Conservation (phyloP, 1,284 basidiomycete genomes). For the Tylopilus orsonianus region DNA sequence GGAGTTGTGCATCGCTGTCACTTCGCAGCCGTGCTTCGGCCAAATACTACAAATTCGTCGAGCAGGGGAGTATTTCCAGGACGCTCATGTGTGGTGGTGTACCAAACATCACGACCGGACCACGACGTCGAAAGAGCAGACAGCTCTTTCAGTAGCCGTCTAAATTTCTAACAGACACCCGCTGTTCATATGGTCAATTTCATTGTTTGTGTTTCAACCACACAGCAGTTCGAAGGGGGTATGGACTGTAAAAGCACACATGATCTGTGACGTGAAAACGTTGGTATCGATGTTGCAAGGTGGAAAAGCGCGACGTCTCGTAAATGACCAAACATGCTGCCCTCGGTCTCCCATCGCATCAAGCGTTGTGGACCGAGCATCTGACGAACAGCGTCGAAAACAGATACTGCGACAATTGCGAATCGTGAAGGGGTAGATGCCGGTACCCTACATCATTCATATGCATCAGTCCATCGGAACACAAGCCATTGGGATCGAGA, state of each 20-base stretch:
- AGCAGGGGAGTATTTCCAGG: too few relatives aligned
- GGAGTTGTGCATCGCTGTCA: too few relatives aligned
- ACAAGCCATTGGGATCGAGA: not conserved
- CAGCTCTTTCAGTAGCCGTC: too few relatives aligned
- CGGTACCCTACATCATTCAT: slow-evolving; percentile 63
- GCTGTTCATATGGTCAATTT: too few relatives aligned
- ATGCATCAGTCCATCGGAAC: slow-evolving; percentile 4
- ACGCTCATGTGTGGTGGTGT: too few relatives aligned
- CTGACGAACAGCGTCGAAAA: slow-evolving; percentile 87
- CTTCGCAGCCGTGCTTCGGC: too few relatives aligned
- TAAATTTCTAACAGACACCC: too few relatives aligned
- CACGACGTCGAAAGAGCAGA: too few relatives aligned
- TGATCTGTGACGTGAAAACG: not conserved
- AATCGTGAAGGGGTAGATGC: slow-evolving; percentile 83
- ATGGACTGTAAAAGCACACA: not conserved
- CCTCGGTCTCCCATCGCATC: not conserved
- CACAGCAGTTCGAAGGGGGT: not conserved
- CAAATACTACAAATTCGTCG: too few relatives aligned
- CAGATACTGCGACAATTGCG: slow-evolving; percentile 78
- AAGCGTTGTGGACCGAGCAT: slow-evolving; percentile 20
- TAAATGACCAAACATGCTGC: not conserved
- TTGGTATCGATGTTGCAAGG: not conserved
- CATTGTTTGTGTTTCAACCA: too few relatives aligned
- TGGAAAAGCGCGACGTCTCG: too few relatives aligned
- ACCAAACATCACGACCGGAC: too few relatives aligned